A percentile compares a stretch with the other conserved stretches of the same genome.
Conservation (phyloP, 352 stramenopile species). For the Lagenidium giganteum region DNA sequence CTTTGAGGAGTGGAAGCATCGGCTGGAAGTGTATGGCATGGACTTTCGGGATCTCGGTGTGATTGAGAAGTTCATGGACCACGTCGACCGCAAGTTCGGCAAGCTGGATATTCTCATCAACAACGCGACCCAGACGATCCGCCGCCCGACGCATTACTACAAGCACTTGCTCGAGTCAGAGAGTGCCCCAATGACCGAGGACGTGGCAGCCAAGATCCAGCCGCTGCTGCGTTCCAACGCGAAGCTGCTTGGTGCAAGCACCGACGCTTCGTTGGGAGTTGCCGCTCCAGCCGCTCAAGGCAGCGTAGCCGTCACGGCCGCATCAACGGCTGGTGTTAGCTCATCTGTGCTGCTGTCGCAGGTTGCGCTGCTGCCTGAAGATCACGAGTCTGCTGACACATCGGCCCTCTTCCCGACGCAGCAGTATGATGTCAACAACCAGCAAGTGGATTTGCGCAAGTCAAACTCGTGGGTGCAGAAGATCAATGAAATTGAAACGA, state of each 20-base stretch:
- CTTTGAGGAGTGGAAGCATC: conserved; percentile 70
- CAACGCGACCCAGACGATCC: conserved; percentile 96
- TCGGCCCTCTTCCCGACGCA: conserved; percentile 52
- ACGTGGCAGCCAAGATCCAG: conserved; percentile 32
- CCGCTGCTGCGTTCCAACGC: conserved; percentile 53
- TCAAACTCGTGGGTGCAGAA: conserved; percentile 90
- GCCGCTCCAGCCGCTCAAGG: conserved; percentile 10
- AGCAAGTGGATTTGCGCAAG: conserved; percentile 91
- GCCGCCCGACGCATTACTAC: conserved; percentile 92
- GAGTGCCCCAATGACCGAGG: conserved; percentile 38
- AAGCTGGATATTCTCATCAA: conserved; percentile 94
- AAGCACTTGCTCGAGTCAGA: conserved; percentile 80
- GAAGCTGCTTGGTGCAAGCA: conserved; percentile 24
- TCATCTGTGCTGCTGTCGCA: conserved; percentile 89
- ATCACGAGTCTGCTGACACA: conserved; percentile 60
- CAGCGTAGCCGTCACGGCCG: background rate
- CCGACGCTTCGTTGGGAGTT: conserved; percentile 2
- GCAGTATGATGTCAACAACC: conserved; percentile 88
- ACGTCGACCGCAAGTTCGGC: conserved; percentile 59
- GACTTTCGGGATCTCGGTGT: conserved; percentile 92
- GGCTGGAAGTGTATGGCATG: conserved; percentile 91
- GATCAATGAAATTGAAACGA: conserved; percentile 69
- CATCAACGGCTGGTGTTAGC: conserved; percentile 21
- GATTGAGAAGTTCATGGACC: conserved; percentile 91
- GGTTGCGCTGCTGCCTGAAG: conserved; percentile 83